Conservation (phyloP, 805 yeast species). For the Starmerella floris region DNA sequence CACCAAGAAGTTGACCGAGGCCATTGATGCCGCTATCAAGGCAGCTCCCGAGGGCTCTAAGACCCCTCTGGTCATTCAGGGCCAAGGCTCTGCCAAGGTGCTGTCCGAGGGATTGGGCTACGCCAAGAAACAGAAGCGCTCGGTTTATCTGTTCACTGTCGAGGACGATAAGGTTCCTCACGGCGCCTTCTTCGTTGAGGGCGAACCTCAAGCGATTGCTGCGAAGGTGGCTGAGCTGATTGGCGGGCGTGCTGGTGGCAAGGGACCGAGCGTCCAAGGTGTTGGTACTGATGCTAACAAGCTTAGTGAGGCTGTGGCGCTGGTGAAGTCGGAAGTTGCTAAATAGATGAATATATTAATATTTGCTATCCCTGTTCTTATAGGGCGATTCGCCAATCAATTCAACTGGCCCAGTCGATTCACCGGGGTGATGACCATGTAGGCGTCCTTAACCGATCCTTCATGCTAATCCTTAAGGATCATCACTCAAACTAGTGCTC, state of each 20-base stretch:
- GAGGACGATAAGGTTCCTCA: constrained; percentile 69
- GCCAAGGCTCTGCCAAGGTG: constrained; percentile 70
- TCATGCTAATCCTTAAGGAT: no score
- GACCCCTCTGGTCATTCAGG: constrained; percentile 49
- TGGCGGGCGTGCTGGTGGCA: constrained; percentile 99
- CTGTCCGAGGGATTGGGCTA: constrained; percentile 82
- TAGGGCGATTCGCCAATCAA: neutral
- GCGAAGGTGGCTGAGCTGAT: constrained; percentile 52
- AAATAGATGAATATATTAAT: neutral
- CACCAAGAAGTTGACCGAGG: constrained; percentile 64
- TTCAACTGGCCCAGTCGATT: no score
- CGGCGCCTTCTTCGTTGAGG: constrained; percentile 78
- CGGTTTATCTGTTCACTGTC: constrained; percentile 34
- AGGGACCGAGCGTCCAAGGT: constrained; percentile 92
- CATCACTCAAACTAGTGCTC: neutral
- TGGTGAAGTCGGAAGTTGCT: constrained; percentile 43
- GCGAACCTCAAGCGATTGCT: constrained; percentile 67
- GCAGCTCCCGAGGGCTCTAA: constrained; percentile 41
- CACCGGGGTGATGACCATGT: no score
- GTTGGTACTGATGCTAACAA: constrained; percentile 75
- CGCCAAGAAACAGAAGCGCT: constrained; percentile 30
- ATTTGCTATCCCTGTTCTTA: neutral
- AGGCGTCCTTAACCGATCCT: no score
- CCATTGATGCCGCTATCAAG: constrained; percentile 37
- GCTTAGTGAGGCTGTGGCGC: constrained; percentile 58